Evolutionary conservation across 164 flowering plant genomes (phyloP).

Genomic region (Tetrastigma voinierianum): DNA sequence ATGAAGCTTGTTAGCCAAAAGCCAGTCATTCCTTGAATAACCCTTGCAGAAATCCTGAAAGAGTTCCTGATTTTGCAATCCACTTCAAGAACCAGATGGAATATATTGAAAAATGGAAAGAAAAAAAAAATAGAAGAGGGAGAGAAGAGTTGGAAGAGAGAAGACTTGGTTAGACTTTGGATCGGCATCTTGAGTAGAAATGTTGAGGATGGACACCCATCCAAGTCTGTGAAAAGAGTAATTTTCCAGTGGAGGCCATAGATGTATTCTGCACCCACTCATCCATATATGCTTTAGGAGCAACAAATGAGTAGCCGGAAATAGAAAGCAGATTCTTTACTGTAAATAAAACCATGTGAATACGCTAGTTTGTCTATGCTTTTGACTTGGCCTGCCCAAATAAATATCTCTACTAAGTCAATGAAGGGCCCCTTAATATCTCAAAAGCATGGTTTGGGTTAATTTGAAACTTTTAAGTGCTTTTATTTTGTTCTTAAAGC

Average conservation of each 20-base stretch:
- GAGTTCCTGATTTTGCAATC: background rate
- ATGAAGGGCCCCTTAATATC: slow-evolving; percentile 8
- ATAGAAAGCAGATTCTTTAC: background rate
- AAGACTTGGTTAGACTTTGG: background rate
- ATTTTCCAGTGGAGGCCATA: background rate
- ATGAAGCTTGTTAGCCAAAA: too few relatives aligned
- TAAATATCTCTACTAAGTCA: background rate
- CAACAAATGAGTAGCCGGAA: background rate
- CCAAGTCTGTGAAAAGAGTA: background rate
- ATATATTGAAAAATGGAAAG: background rate
- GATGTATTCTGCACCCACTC: background rate
- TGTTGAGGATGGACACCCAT: background rate
- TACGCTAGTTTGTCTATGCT: background rate
- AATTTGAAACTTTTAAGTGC: too few relatives aligned
- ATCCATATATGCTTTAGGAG: background rate
- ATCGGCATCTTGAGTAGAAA: slow-evolving; percentile 4
- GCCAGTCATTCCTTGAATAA: background rate
- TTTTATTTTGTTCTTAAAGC: too few relatives aligned
- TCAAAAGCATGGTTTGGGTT: too few relatives aligned
- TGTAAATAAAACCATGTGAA: slow-evolving; percentile 4
- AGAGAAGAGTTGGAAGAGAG: background rate
- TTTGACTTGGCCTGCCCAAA: background rate
- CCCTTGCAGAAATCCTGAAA: background rate
- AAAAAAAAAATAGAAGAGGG: background rate
- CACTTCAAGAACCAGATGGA: background rate